Evolutionary conservation across 1,139 yeast genomes (phyloP), one percentile per base, ranked within the genome.

Genomic region (Taiozyma sp.): DNA sequence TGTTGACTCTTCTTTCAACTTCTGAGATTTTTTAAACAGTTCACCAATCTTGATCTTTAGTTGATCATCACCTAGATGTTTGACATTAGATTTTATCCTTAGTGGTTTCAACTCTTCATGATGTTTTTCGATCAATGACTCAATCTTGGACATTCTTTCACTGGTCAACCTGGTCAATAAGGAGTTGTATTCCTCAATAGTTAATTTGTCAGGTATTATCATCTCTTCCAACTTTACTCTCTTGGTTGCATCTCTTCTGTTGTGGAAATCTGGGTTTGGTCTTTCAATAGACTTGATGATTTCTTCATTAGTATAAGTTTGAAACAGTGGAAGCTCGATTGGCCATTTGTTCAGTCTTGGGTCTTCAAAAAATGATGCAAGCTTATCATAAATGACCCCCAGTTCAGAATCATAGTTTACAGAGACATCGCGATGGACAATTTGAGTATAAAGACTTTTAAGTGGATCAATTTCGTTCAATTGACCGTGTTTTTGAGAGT

Each of bases 51-150:
- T 62, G 2, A 68, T 73, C 58, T 81, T 78, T 42, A 65, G 54
- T 1, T 62, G 64, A 62, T 85, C 93, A 42, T 77, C 68, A 14
- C 66, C 61, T 6, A 68, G 57, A 57, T 84, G 88, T 47, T 81
- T 67, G 30, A 67, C 60, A 0, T 85, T 76, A 54, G 83, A 85
- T 29, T 65, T 63, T 3, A 62, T 48, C 53, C 81, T 71, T 7
- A 72, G 63, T 1, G 61, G 57, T 1, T 68, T 64, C 3, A 81
- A 53, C 4, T 62, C 53, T 4, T 56, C 53, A 6, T 63, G 59
- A 13, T 68, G 66, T 3, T 62, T 54, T 1, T 57, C 55, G n/a
- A 65, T 60, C 26, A 70, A 65, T 0, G 61, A 53, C 44, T 71
- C 68, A 24, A 80, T 58, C 41, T 69, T 66, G 16, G 28, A 11